Conservation (phyloP, 495 filamentous ascomycete genomes). For the Xylaria palmicola region DNA sequence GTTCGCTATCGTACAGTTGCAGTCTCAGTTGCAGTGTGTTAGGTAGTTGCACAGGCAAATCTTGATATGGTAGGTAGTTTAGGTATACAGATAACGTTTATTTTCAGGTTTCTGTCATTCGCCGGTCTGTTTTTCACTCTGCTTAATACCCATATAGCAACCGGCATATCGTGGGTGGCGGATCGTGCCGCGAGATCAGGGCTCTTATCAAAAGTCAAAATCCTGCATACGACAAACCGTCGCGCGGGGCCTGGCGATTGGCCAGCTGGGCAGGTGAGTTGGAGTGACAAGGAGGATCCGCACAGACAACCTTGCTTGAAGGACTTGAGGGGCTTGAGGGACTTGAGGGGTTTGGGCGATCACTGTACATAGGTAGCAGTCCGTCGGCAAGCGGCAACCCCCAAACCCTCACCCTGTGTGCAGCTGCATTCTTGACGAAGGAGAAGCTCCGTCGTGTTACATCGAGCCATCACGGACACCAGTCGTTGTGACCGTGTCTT, state of each 20-base stretch:
- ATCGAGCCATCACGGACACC: constrained; percentile 16
- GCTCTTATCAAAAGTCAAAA: background rate
- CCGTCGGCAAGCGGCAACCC: constrained; percentile 16
- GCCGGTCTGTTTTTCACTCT: too few species aligned
- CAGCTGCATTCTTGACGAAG: constrained; percentile 13
- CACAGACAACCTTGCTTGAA: constrained; percentile 12
- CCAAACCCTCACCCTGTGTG: constrained; percentile 14
- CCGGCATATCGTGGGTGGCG: background rate
- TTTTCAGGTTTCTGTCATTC: background rate
- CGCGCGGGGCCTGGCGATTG: constrained; percentile 15
- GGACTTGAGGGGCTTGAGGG: constrained; percentile 2
- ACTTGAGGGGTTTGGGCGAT: constrained; percentile 13
- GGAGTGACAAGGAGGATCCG: background rate
- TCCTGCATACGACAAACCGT: background rate
- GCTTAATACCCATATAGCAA: background rate
- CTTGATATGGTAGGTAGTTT: background rate
- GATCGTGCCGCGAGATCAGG: background rate
- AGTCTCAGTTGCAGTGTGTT: too few species aligned
- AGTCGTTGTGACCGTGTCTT: constrained; percentile 15
- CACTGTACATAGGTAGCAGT: too few species aligned
- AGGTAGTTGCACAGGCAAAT: too few species aligned
- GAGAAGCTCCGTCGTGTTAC: constrained; percentile 13
- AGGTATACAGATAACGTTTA: background rate
- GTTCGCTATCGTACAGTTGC: background rate
- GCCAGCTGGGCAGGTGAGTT: constrained; percentile 14